Evolutionary conservation across 148 eudicot genomes (phyloP).

Genomic region (Limonium bicolor): DNA sequence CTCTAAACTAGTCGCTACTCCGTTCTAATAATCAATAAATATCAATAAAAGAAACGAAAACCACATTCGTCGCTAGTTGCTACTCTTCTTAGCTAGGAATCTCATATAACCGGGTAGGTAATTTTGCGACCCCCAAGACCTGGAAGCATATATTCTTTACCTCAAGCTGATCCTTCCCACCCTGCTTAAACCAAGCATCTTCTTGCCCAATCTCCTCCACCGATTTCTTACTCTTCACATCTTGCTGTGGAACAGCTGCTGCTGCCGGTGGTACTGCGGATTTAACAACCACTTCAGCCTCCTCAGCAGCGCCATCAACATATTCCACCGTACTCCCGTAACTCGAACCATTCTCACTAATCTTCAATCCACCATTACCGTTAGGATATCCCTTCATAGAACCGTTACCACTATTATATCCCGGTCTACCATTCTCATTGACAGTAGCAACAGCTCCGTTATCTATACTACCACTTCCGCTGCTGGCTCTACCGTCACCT

Average conservation of each 20-base stretch:
- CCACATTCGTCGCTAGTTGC: no score
- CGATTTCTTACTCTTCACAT: conserved; percentile 36
- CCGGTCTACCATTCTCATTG: conserved; percentile 19
- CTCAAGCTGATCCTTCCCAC: conserved; percentile 37
- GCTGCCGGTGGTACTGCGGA: conserved; percentile 6
- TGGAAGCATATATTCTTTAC: no score
- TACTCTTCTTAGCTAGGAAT: not conserved
- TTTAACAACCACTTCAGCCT: not conserved
- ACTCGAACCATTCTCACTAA: conserved; percentile 1
- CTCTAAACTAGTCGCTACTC: no score
- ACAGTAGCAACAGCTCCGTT: conserved; percentile 22
- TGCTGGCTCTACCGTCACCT: conserved; percentile 9
- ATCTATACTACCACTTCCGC: conserved; percentile 15
- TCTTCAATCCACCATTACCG: conserved; percentile 24
- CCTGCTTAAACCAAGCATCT: conserved; percentile 89
- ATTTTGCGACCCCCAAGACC: not conserved
- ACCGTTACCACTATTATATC: conserved; percentile 12
- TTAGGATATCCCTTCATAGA: conserved; percentile 24
- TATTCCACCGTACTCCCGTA: not conserved
- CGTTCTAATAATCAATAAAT: no score
- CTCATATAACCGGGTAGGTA: no score
- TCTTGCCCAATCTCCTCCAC: conserved; percentile 97
- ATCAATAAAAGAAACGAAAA: no score
- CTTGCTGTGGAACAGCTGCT: conserved; percentile 10
- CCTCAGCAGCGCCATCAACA: not conserved